Evolutionary conservation across 2,329 filamentous ascomycete genomes (phyloP).

Genomic region (Neofusicoccum umdonicola): DNA sequence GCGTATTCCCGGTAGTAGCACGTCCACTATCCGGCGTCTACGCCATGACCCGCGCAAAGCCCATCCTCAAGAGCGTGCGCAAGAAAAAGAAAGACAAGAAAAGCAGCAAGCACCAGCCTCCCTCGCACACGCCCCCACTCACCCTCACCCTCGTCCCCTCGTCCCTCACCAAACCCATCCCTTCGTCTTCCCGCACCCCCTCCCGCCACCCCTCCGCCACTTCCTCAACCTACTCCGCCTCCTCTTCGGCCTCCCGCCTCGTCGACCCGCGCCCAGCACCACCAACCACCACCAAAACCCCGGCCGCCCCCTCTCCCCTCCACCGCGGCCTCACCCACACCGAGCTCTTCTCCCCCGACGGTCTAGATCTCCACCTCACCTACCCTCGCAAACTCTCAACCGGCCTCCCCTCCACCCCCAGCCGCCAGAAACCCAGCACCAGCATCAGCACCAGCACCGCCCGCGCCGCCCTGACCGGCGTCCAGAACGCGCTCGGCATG

Average conservation of each 20-base stretch:
- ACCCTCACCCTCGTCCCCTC: not conserved
- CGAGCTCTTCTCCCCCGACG: not conserved
- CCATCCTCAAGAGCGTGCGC: not conserved
- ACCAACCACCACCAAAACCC: not conserved
- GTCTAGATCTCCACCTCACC: not conserved
- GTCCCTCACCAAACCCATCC: not conserved
- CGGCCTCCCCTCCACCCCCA: not conserved
- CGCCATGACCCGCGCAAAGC: not conserved
- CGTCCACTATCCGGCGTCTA: slow-evolving; percentile 3
- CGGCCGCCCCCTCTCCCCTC: not conserved
- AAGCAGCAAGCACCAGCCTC: not conserved
- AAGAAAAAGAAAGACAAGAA: not conserved
- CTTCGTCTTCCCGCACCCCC: not conserved
- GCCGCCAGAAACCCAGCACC: not conserved
- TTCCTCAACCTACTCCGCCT: not conserved
- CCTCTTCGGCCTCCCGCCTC: not conserved
- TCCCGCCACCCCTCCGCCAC: not conserved
- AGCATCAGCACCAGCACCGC: not conserved
- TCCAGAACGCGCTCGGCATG: not conserved
- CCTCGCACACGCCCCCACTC: not conserved
- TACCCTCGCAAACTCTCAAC: not conserved
- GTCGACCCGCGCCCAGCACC: slow-evolving; percentile 10
- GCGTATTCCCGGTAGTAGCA: not conserved
- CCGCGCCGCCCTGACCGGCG: not conserved
- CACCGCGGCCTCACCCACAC: slow-evolving; percentile 3